A percentile compares a stretch with the other conserved stretches of the same genome.
Evolutionary conservation across 2,329 filamentous ascomycete species (phyloP).

Genomic region (Alternaria hordeiaustralica): DNA sequence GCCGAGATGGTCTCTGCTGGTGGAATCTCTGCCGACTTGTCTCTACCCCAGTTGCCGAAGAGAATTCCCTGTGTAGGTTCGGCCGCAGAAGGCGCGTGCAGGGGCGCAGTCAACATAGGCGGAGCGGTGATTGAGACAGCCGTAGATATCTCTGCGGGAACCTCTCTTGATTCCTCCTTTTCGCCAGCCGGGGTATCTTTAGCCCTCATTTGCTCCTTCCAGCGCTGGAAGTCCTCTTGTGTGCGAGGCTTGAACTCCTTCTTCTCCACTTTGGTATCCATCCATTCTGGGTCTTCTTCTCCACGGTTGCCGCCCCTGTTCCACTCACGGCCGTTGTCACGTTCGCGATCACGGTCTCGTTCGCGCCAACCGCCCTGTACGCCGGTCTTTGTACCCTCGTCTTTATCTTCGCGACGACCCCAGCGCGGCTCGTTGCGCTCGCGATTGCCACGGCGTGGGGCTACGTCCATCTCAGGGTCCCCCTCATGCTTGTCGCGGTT

Average conservation of each 20-base stretch:
- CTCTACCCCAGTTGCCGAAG: slow-evolving; percentile 67
- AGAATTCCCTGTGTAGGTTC: slow-evolving; percentile 79
- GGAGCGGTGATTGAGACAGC: slow-evolving; percentile 26
- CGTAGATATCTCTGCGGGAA: slow-evolving; percentile 24
- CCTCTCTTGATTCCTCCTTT: slow-evolving; percentile 50
- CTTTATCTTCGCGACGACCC: slow-evolving; percentile 67
- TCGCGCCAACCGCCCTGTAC: slow-evolving; percentile 67
- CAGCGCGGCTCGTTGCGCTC: slow-evolving; percentile 74
- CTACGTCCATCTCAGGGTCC: slow-evolving; percentile 52
- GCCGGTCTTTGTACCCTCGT: slow-evolving; percentile 52
- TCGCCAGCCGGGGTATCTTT: slow-evolving; percentile 57
- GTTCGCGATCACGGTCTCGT: slow-evolving; percentile 42
- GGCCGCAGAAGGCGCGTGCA: slow-evolving; percentile 65
- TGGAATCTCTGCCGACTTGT: slow-evolving; percentile 52
- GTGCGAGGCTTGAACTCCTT: slow-evolving; percentile 76
- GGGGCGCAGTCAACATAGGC: slow-evolving; percentile 50
- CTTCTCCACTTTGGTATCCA: slow-evolving; percentile 71
- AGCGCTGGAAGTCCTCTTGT: slow-evolving; percentile 90
- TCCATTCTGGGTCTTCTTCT: slow-evolving; percentile 82
- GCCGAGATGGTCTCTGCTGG: slow-evolving; percentile 30
- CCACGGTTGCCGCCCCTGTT: slow-evolving; percentile 60
- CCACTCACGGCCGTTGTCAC: slow-evolving; percentile 60
- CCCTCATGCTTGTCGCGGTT: slow-evolving; percentile 59
- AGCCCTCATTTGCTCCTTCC: slow-evolving; percentile 90
- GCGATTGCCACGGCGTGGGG: slow-evolving; percentile 66